Conservation (phyloP, 306 rosid genomes). For the Cicer bijugum region DNA sequence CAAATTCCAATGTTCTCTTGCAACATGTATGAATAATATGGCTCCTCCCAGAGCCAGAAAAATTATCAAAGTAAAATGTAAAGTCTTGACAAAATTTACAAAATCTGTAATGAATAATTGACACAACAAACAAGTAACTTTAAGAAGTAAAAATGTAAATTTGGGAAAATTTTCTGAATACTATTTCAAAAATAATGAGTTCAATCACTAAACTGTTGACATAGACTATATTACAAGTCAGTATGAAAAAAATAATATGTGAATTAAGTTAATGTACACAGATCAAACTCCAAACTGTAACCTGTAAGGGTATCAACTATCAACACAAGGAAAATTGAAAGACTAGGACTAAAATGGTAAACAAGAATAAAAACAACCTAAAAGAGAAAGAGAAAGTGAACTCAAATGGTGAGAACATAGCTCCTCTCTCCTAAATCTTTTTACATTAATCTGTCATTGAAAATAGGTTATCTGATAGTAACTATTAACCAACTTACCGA, state of each 20-base stretch:
- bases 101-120: slow-evolving; percentile 46
- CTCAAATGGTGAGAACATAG: slow-evolving; percentile 27
- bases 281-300: slow-evolving; percentile 41
- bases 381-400: neutral
- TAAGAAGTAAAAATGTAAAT: no score
- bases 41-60: slow-evolving; percentile 44
- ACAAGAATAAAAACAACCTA: slow-evolving; percentile 5
- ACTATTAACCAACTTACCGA: slow-evolving; percentile 52
- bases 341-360: slow-evolving; percentile 23
- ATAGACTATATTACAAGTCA: slow-evolving; percentile 43
- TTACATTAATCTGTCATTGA: slow-evolving; percentile 43
- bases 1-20: slow-evolving; percentile 37
- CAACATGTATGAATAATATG: neutral
- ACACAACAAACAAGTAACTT: slow-evolving; percentile 40
- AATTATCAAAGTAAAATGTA: slow-evolving; percentile 38
- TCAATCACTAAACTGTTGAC: no score
- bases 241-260: slow-evolving; percentile 43
- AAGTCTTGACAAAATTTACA: slow-evolving; percentile 40
- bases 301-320: slow-evolving; percentile 40
- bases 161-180: no score
- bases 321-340: slow-evolving; percentile 33
- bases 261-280: slow-evolving; percentile 43
- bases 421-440: slow-evolving; percentile 35
- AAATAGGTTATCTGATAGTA: neutral
- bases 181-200: no score